Base-by-base conservation (phyloP, 1,139 yeast genomes). In the Chernovozyma aurita region DNA sequence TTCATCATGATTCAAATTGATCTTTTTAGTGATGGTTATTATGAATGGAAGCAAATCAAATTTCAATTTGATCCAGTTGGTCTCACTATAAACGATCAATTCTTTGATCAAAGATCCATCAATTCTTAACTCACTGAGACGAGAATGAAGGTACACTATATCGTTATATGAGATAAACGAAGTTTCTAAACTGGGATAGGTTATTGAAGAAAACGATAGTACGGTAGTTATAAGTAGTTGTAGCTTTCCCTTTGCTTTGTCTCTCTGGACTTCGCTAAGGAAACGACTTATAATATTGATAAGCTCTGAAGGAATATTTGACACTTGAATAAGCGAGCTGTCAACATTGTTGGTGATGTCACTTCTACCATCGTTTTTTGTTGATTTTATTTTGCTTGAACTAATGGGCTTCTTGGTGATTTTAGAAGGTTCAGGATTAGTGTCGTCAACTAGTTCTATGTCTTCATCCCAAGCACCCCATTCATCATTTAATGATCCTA, bases 111-210 rank as follows among this genome's bases (percentile, higher is more conserved):
- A 11, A 8, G 18, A 24, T 28, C 14, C 27, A 4, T 13, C 7
- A 15, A 20, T 9, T 8, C 12, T 13, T 12, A 31, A n/a, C 11
- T 12, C 25, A 17, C 14, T 6, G n/a, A 27, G 30, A 2, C 32
- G 25, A 4, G 25, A 17, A 13, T 36, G 36, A n/a, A 69, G 46
- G 24, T 54, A 57, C 22, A 47, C 45, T 33, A 68, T 50, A 38
- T 70, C 76, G 41, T 69, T 69, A 39, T 50, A 58, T 21, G 65
- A 46, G 17, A 66, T 39, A 35, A 62, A 67, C 25, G 73, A 66
- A 24, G 55, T 44, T 4, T 55, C 46, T 2, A 58, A 36, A 0
- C 54, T 40, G 0, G 74, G 72, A 43, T 70, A 69, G 4, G 55
- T 48, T 4, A 59, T 47, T 7, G 57, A 43, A 12, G 70, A 50